These are phyloP conservation scores for Hondaea fermentalgiana DNA, from an alignment of 108 stramenopile genomes.

Conservation along the genomic window DNA sequence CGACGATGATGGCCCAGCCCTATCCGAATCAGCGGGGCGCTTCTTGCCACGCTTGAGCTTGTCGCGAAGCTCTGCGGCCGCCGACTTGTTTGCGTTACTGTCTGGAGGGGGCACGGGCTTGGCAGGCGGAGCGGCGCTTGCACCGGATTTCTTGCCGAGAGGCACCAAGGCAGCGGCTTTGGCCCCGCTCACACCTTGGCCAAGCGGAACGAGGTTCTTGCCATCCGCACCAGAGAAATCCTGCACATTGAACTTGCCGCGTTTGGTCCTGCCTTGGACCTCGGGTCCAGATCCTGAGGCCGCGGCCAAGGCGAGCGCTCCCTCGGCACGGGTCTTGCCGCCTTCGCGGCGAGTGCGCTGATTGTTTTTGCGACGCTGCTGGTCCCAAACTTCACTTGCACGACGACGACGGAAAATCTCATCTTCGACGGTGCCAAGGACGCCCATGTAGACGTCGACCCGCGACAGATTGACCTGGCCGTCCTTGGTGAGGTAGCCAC, in stretches of 20 bases:
- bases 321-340: background rate
- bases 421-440: conserved; percentile 91
- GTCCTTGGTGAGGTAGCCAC: conserved; percentile 88
- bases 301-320: background rate
- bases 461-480: conserved; percentile 76
- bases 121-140: background rate
- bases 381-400: conserved; percentile 63
- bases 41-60: background rate
- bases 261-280: background rate
- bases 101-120: background rate
- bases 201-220: background rate
- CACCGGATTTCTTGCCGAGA: background rate
- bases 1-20: too few relatives aligned
- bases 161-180: background rate
- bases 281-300: background rate
- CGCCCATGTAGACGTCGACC: conserved; percentile 81
- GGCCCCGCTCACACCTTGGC: background rate
- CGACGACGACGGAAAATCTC: conserved; percentile 84
- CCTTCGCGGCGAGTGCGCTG: background rate
- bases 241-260: background rate
- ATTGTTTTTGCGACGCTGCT: conserved; percentile 29
- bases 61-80: background rate
- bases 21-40: background rate
- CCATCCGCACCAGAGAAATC: background rate
- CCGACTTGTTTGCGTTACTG: conserved; percentile 1